Evolutionary conservation across 2,329 filamentous ascomycete genomes (phyloP).

Genomic region (Hymenoscyphus occultus): DNA sequence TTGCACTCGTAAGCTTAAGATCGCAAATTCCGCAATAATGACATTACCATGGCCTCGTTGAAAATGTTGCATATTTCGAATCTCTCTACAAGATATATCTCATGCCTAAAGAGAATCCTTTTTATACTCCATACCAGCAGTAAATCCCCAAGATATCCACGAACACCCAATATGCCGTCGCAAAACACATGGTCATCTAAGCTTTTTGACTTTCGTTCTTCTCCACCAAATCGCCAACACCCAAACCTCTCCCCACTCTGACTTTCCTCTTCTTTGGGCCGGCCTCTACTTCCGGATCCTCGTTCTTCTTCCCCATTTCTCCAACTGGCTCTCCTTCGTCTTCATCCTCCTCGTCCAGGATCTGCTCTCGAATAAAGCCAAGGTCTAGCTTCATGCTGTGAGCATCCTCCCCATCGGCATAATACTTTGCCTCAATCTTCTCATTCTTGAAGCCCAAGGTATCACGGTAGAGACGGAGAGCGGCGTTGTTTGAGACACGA

Average conservation of each 20-base stretch:
- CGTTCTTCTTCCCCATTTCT: slow-evolving; percentile 53
- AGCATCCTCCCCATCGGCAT: slow-evolving; percentile 96
- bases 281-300: slow-evolving; percentile 43
- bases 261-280: slow-evolving; percentile 70
- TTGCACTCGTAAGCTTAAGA: not conserved
- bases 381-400: slow-evolving; percentile 92
- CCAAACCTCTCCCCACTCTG: slow-evolving; percentile 75
- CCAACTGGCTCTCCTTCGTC: slow-evolving; percentile 69
- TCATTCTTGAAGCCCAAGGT: slow-evolving; percentile 87
- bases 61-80: not conserved
- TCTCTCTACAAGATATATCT: slow-evolving; percentile 4
- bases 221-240: slow-evolving; percentile 76
- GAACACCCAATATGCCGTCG: not conserved
- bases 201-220: slow-evolving; percentile 58
- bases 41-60: not conserved
- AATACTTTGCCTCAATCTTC: slow-evolving; percentile 86
- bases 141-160: not conserved
- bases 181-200: slow-evolving; percentile 12
- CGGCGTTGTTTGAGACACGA: slow-evolving; percentile 87
- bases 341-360: slow-evolving; percentile 47
- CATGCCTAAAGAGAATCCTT: slow-evolving; percentile 1
- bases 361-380: slow-evolving; percentile 50
- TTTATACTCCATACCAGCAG: slow-evolving; percentile 19
- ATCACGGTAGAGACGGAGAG: slow-evolving; percentile 87
- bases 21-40: not conserved